Conservation (phyloP, 2,329 filamentous ascomycete species). For the Knufia fluminis region DNA sequence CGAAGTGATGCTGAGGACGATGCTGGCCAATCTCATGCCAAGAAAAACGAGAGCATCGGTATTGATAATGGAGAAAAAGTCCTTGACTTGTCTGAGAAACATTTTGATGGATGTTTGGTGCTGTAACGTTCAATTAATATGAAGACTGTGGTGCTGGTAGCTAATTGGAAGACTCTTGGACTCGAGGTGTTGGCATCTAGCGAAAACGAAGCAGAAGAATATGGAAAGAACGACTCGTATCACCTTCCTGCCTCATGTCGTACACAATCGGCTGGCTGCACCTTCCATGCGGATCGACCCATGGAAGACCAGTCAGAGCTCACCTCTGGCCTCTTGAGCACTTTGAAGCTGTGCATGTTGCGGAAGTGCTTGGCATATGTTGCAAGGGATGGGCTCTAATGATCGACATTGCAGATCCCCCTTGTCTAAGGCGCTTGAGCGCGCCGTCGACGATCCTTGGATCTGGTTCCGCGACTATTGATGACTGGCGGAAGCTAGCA, state of each 20-base stretch:
- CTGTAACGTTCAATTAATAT: not conserved
- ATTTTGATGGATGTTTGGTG: not conserved
- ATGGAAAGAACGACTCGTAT: not conserved
- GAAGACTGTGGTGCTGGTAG: not conserved
- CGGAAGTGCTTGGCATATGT: not conserved
- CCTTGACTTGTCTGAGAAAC: not conserved
- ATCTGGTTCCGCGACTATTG: not conserved
- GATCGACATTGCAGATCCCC: slow-evolving; percentile 8
- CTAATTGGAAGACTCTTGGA: no score
- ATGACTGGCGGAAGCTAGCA: not conserved
- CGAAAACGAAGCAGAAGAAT: no score
- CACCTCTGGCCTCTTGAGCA: not conserved
- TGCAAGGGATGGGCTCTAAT: not conserved
- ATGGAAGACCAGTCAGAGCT: not conserved
- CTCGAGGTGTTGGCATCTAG: no score
- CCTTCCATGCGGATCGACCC: not conserved
- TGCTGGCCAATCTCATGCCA: slow-evolving; percentile 3
- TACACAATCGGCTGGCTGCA: not conserved
- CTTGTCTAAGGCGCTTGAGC: not conserved
- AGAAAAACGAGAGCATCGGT: slow-evolving; percentile 3
- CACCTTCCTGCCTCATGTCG: not conserved
- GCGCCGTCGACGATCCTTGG: not conserved
- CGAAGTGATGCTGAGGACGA: slow-evolving; percentile 4
- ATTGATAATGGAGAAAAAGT: not conserved
- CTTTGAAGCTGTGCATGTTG: not conserved